These are phyloP conservation scores for Hypoxylon cercidicola DNA, from an alignment of 495 filamentous ascomycete genomes.

Conservation along the genomic window DNA sequence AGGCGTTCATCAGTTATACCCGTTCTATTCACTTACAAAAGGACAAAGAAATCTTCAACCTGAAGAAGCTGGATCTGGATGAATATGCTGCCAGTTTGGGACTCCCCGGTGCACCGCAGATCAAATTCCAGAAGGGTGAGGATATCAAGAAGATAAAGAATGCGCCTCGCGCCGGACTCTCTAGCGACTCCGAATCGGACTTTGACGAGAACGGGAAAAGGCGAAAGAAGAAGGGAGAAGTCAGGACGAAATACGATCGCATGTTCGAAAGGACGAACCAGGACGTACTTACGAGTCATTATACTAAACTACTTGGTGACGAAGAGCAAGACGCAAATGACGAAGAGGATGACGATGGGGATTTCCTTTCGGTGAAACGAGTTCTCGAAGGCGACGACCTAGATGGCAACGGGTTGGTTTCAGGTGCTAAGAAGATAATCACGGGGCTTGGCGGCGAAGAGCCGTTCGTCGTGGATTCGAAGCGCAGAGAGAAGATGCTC, in stretches of 20 bases:
- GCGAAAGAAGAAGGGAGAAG: slow-evolving; percentile 69
- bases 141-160: slow-evolving; percentile 90
- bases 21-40: slow-evolving; percentile 86
- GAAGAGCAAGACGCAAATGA: slow-evolving; percentile 59
- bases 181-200: slow-evolving; percentile 60
- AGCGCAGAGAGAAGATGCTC: slow-evolving; percentile 90
- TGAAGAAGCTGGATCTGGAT: slow-evolving; percentile 82
- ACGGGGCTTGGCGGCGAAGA: slow-evolving; percentile 64
- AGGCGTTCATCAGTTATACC: slow-evolving; percentile 91
- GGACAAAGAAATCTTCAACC: slow-evolving; percentile 90
- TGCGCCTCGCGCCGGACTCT: slow-evolving; percentile 70
- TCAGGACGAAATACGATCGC: slow-evolving; percentile 91
- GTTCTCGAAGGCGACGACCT: slow-evolving; percentile 69
- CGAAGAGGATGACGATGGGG: slow-evolving; percentile 66
- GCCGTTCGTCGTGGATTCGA: slow-evolving; percentile 85
- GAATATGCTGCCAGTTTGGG: slow-evolving; percentile 86
- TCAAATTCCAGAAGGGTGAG: slow-evolving; percentile 90
- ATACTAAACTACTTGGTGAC: slow-evolving; percentile 82
- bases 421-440: slow-evolving; percentile 61
- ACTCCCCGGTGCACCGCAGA: slow-evolving; percentile 87
- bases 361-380: slow-evolving; percentile 91
- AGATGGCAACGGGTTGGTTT: slow-evolving; percentile 42
- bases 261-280: slow-evolving; percentile 97
- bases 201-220: slow-evolving; percentile 62
- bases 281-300: slow-evolving; percentile 92